Base-by-base conservation (phyloP, 441 rosid species). In the Adansonia grandidieri region DNA sequence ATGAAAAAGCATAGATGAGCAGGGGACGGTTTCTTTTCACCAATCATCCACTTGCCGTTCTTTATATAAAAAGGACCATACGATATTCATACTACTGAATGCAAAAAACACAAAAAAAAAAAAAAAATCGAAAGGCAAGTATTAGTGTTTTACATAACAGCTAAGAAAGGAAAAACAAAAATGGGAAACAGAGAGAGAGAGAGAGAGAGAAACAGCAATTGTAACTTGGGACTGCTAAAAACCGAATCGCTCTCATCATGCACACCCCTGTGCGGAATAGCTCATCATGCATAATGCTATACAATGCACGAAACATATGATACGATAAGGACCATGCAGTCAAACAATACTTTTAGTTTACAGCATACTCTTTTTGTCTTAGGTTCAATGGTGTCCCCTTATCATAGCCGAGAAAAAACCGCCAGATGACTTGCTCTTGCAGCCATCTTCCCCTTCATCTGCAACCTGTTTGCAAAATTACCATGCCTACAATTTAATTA, bases 361-460 rank as follows among this genome's bases (percentile, higher is more conserved):
- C 79, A 80, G 74, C 58, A 50, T 57, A 67, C 74, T 50, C 54
- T 73, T 71, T 15, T 57, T 64, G 75, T 48, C 48, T 24, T 42
- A 47, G 77, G 51, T 80, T 89, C 81, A 91, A 62, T 80, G 87
- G 81, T 88, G 93, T 61, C 86, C 82, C 81, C 83, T 89, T 75
- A 73, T 85, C 54, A 91, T 79, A 61, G 90, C 78, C 53, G 92
- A 86, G 58, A 95, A 86, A 62, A 77, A 78, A 2, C 90, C 83
- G 17, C 89, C 83, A 13, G 83, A 65, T 60, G 88, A 85, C 80
- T 87, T 90, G 69, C 75, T 87, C 85, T 79, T 88, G 79, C 74
- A 79, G 11, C 84, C 53, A 47, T 85, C 85, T 42, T 85, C 93
- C 68, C 82, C 86, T 70, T 84, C 93, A 69, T 78, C 86, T 72